Base-by-base conservation (phyloP, 306 rosid genomes). In the Aeschynomene evenia region DNA sequence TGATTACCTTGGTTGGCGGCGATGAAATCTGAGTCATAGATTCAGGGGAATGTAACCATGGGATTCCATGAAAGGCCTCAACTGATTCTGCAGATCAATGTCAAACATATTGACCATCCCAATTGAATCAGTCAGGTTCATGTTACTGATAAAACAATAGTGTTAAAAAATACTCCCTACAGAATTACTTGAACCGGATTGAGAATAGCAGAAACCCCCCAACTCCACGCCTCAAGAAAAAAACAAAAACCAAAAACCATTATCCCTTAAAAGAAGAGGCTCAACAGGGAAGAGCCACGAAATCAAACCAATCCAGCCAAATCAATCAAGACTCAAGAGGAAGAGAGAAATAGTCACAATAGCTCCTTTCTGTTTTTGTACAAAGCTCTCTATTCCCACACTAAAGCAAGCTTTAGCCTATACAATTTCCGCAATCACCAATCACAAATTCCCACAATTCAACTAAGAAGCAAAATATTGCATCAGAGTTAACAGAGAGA, bases 181-280 rank as follows among this genome's bases (percentile, higher is more conserved):
- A 53, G 61, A 73, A 82, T 69, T 63, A 40, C 31, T 37, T 57
- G 1, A 57, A 39, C 48, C 21, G 55, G 60, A 79, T 36, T 10
- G 43, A 33, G 68, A 66, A 61, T 31, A 29, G 1, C 4, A 19
- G 15, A 36, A 29, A 13, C 1, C 2, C 31, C 11, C 21, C 54
- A 73, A 53, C 26, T 56, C 70, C 50, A 14, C 46, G 9, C 37
- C 34, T 4, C 15, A 49, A 12, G 10, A 54, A n/a, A n/a, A n/a
- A n/a, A n/a, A n/a, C n/a, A 42, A 70, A 18, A 76, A 26, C 51
- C 50, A 29, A 26, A 80, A 72, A 63, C 2, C 83, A 79, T 81
- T 65, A 83, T 79, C 74, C 75, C 71, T 45, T 5, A 15, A 50
- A 57, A 70, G 11, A 56, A 58, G 71, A 56, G 62, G 61, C 80